Conservation (phyloP, 192 early-diverging fungal species). For the Backusella westeae region DNA sequence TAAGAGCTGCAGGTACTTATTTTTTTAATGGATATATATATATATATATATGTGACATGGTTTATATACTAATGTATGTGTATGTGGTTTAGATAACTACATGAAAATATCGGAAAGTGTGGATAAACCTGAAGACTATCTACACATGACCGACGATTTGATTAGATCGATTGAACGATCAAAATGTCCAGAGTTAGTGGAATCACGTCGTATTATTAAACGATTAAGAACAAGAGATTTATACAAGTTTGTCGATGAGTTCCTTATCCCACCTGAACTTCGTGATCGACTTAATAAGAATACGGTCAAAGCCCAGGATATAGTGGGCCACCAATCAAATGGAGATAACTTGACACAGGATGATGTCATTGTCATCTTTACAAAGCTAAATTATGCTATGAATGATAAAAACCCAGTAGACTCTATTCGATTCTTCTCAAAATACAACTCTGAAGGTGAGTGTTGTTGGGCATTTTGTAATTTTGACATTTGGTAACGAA, state of each 20-base stretch:
- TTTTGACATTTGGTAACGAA: not conserved
- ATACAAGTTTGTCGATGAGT: conserved; percentile 86
- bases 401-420: conserved; percentile 86
- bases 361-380: conserved; percentile 75
- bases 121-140: conserved; percentile 62
- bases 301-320: conserved; percentile 54
- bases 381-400: conserved; percentile 84
- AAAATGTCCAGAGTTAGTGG: conserved; percentile 54
- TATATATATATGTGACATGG: too few species aligned
- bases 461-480: not conserved
- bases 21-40: not conserved
- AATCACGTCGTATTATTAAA: conserved; percentile 67
- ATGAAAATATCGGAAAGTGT: conserved; percentile 65
- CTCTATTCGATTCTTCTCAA: conserved; percentile 75
- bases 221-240: conserved; percentile 78
- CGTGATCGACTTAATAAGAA: conserved; percentile 19
- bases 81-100: conserved; percentile 43
- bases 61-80: not conserved
- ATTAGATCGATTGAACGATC: conserved; percentile 71
- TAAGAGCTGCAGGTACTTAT: conserved; percentile 63
- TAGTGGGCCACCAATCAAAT: conserved; percentile 57
- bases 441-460: conserved; percentile 51
- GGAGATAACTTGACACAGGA: conserved; percentile 60
- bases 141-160: conserved; percentile 81
- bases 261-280: conserved; percentile 57